Percentiles rank a stretch among this genome's conserved stretches.
Evolutionary conservation across 108 stramenopile genomes (phyloP).

Genomic region (Epithemia pelagica): DNA sequence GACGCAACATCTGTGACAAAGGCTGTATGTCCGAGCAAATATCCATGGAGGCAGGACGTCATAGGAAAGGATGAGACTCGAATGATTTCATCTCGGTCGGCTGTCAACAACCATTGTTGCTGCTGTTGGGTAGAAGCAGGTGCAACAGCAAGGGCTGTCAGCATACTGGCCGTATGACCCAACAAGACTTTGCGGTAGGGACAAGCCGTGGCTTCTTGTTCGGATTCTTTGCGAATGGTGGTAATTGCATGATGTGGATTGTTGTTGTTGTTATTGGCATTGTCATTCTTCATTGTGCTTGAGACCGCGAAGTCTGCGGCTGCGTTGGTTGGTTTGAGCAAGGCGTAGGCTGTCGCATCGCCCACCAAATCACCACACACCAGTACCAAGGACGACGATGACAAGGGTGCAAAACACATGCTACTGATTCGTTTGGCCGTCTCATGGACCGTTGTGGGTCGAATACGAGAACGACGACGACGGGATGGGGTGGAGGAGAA

Average conservation of each 20-base stretch:
- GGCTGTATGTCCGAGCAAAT: constrained; percentile 63
- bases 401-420: neutral
- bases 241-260: neutral
- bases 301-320: too few relatives aligned
- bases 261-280: neutral
- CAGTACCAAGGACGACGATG: constrained; percentile 13
- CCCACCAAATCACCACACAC: constrained; percentile 72
- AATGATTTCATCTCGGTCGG: constrained; percentile 85
- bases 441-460: neutral
- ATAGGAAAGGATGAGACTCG: constrained; percentile 68
- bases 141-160: constrained; percentile 39
- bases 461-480: too few relatives aligned
- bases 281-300: too few relatives aligned
- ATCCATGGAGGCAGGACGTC: constrained; percentile 54
- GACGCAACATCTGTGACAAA: constrained; percentile 60
- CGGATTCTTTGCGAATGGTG: neutral
- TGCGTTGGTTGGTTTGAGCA: constrained; percentile 12
- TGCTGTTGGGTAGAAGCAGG: neutral
- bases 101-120: constrained; percentile 39
- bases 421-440: constrained; percentile 6
- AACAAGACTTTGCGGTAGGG: constrained; percentile 36
- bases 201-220: neutral
- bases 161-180: constrained; percentile 86
- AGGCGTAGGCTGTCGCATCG: constrained; percentile 62
- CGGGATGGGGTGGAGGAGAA: too few relatives aligned